Evolutionary conservation across 1,284 basidiomycete genomes (phyloP).

Genomic region (Pseudomicrostroma phylloplanum): DNA sequence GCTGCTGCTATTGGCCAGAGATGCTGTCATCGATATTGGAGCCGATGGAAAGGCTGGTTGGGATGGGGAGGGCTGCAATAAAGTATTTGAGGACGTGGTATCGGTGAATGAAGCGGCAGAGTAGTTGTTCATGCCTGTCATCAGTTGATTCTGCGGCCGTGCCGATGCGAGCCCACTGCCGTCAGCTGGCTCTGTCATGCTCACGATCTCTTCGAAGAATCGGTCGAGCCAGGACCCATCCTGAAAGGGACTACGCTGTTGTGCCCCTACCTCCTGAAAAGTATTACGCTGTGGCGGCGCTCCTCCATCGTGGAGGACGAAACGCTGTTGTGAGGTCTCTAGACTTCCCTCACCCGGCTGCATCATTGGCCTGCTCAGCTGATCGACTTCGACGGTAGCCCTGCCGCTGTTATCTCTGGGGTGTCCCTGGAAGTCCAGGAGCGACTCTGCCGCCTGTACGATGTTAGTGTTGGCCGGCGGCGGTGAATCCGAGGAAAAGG

Average conservation of each 20-base stretch:
- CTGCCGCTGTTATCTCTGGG: background rate
- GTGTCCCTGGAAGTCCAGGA: background rate
- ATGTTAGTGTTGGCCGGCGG: too few relatives aligned
- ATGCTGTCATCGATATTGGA: background rate
- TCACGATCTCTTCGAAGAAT: constrained; percentile 33
- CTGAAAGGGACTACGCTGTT: background rate
- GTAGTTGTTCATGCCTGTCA: too few relatives aligned
- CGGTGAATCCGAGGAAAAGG: background rate
- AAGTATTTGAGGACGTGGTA: background rate
- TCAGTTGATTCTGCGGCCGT: too few relatives aligned
- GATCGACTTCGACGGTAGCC: constrained; percentile 11
- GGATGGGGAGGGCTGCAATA: background rate
- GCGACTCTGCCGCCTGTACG: too few relatives aligned
- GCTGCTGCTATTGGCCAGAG: background rate
- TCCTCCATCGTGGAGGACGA: constrained; percentile 1
- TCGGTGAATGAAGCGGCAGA: background rate
- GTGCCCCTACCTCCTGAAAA: background rate
- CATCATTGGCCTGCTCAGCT: background rate
- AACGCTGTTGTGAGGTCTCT: too few relatives aligned
- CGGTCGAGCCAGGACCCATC: constrained; percentile 21
- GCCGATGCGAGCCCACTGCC: background rate
- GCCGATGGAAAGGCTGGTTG: background rate
- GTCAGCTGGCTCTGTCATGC: constrained; percentile 20
- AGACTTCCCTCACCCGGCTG: too few relatives aligned
- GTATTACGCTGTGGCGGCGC: constrained; percentile 12